phyloP scores from a whole-genome alignment of 768 basidiomycete genomes.

The Lentinula raphanica region DNA sequence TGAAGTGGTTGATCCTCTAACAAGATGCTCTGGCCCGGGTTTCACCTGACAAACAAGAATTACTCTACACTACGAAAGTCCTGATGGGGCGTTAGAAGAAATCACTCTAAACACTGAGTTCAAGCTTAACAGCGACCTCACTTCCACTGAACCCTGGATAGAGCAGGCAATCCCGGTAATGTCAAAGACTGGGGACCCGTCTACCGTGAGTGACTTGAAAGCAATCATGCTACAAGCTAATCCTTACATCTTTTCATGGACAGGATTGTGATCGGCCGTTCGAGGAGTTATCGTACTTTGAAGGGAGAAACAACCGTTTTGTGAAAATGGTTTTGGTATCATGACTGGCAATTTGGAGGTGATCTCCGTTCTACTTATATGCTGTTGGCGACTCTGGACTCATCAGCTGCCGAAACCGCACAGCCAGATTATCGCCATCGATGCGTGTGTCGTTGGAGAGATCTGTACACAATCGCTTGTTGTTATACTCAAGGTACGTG shows the following conservation, averaged over 20 bases:
- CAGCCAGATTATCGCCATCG: neutral
- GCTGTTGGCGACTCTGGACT: no score
- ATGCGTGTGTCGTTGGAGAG: neutral
- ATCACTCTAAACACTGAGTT: no score
- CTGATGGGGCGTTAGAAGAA: no score
- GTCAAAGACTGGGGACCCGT: no score
- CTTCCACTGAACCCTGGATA: no score
- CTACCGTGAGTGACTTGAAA: constrained; percentile 53
- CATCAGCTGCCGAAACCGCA: neutral
- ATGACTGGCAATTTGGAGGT: constrained; percentile 63
- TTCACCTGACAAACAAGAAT: no score
- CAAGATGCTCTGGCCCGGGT: no score
- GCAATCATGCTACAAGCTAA: neutral
- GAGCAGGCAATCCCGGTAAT: no score
- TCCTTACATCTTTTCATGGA: constrained; percentile 8
- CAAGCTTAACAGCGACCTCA: no score
- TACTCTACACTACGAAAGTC: no score
- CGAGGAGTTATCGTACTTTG: constrained; percentile 82
- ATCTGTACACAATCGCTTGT: neutral
- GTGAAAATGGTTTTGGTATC: constrained; percentile 83
- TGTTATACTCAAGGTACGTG: constrained; percentile 24
- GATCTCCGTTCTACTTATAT: neutral
- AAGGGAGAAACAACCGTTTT: constrained; percentile 80
- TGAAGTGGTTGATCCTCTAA: no score
- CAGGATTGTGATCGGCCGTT: constrained; percentile 80